Conservation (phyloP, 2,329 filamentous ascomycete species). For the Hypoxylon sp. region DNA sequence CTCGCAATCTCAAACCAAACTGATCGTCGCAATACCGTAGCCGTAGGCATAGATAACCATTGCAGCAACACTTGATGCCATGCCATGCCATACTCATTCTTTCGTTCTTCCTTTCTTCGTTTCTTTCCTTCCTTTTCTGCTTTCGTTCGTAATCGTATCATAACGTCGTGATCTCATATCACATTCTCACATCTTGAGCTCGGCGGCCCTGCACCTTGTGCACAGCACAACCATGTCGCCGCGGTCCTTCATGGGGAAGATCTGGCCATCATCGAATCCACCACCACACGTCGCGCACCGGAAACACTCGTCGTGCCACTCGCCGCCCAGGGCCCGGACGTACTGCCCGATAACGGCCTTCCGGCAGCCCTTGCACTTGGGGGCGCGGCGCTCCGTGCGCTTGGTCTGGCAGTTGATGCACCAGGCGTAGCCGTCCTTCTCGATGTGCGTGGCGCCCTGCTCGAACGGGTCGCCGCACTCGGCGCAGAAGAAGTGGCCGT, state of each 20-base stretch:
- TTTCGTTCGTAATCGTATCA: conserved; percentile 8
- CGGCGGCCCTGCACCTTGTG: conserved; percentile 71
- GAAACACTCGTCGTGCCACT: conserved; percentile 97
- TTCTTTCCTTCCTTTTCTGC: neutral
- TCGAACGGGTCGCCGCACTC: conserved; percentile 98
- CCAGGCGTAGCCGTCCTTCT: conserved; percentile 98
- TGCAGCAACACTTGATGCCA: neutral
- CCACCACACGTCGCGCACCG: conserved; percentile 77
- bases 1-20: conserved; percentile 1
- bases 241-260: conserved; percentile 72
- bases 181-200: conserved; percentile 68
- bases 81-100: conserved; percentile 1
- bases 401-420: conserved; percentile 94
- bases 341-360: conserved; percentile 91
- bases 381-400: conserved; percentile 87
- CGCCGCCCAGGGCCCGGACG: conserved; percentile 86
- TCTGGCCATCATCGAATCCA: conserved; percentile 75
- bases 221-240: conserved; percentile 70
- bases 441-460: conserved; percentile 78
- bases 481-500: conserved; percentile 98
- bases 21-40: neutral
- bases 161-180: neutral
- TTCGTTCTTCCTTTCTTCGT: neutral
- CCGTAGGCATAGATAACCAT: neutral
- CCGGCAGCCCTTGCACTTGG: conserved; percentile 89